Base-by-base conservation (phyloP, 2,329 filamentous ascomycete genomes). In the Eutypa lata region DNA sequence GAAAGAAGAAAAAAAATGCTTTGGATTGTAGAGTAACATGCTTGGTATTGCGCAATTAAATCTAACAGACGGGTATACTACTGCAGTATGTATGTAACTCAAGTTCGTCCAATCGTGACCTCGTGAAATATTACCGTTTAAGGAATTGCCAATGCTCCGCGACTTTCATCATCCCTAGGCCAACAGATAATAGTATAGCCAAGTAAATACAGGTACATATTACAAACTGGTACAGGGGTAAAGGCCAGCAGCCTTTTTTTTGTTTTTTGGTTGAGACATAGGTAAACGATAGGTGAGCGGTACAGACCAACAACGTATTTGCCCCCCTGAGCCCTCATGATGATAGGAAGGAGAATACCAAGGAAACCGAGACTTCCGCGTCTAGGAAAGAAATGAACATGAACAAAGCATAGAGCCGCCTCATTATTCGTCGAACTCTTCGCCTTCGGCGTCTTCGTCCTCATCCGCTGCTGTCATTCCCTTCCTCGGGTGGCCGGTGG, bases 391-490 rank as follows among this genome's bases (percentile, higher is more conserved):
- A 50, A 50, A 49, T 42, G 31, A 45, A 42, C 21, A 51, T 45
- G 37, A 5, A 13, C 10, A 47, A 48, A 38, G 21, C 24, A 48
- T 18, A 47, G 33, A 24, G 28, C 14, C 10, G 26, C 26, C 21
- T 40, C 2, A 50, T 58, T 48, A 66, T 37, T 67, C 61, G 37
- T 67, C 61, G 16, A 65, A 53, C n/a, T 64, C 65, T 48, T 68
- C 66, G 33, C 65, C 61, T 18, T 66, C 64, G 48, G 66, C 65
- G 47, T 68, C 65, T 28, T 59, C 61, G 19, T 67, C 63, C 11
- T 59, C 55, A 1, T 61, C 56, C 14, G 54, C 56, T 10, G 53
- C 49, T 28, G 48, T 26, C 31, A 42, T 47, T 18, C 48, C 28
- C 26, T n/a, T 53, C 37, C 37, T 51, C 22, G 28, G 49, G 38